Base-by-base conservation (phyloP, 2,329 filamentous ascomycete genomes). In the Pestalotiopsis sp. region DNA sequence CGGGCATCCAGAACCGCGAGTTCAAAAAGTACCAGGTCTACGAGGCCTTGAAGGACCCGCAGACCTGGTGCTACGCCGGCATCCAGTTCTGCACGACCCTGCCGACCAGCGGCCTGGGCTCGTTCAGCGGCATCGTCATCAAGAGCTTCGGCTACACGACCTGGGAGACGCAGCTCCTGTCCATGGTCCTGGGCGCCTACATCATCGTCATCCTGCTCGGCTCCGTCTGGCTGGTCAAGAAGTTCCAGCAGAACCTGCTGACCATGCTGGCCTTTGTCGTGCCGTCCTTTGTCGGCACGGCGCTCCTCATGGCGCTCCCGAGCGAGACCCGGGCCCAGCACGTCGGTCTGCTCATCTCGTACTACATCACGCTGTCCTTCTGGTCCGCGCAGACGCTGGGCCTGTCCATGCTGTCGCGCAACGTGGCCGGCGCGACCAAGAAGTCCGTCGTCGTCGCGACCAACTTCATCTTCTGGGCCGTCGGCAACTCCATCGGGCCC, bases 291-390 rank as follows among this genome's bases (percentile, higher is more conserved):
- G 76, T 92, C 61, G 92, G 92, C 65, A 93, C 91, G 1, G 90
- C 92, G 65, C 86, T 93, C 52, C 86, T 94, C 67, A 91, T 94
- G 86, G 91, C 88, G 0, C 85, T 94, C 7, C 78, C 86, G 25
- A 90, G 91, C 72, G 82, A 84, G 6, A 87, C 82, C 58, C 83
- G 84, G 45, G 78, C 85, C 9, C 89, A 88, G 49, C 86, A 91
- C 78, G 85, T 90, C 36, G 92, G 92, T 5, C 84, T 94, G 0
- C 81, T 94, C 14, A 87, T 94, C 74, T 87, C 85, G 74, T 94
- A 94, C 83, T 94, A 94, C 80, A 91, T 94, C 70, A 91, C 89
- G 0, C 84, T 93, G 20, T 93, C 90, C 4, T 94, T 94, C 85
- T 94, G 91, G 91, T 90, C 91, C 0, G 91, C 91, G 0, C 88